These are phyloP conservation scores for Lactifluus echinatus DNA, from an alignment of 768 basidiomycete genomes.

Conservation along the genomic window DNA sequence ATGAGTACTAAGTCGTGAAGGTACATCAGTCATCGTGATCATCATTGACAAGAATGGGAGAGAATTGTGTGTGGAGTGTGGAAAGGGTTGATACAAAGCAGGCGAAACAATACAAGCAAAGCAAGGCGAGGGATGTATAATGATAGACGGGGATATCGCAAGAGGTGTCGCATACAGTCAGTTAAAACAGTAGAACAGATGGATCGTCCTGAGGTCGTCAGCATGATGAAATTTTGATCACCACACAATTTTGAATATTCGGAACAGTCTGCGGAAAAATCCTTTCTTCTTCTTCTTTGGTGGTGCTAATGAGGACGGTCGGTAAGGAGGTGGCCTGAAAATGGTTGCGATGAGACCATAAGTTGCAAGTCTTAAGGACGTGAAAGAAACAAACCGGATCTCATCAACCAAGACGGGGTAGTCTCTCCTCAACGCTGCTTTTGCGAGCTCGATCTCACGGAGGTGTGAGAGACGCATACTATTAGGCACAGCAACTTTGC, in stretches of 20 bases:
- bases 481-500: slow-evolving; percentile 16
- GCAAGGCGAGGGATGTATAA: slow-evolving; percentile 10
- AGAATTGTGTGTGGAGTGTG: not conserved
- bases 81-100: slow-evolving; percentile 6
- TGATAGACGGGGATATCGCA: slow-evolving; percentile 5
- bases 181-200: not conserved
- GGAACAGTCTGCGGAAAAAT: slow-evolving; percentile 19
- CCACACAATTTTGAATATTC: slow-evolving; percentile 18
- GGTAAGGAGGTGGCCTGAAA: slow-evolving; percentile 9
- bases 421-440: slow-evolving; percentile 18
- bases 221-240: slow-evolving; percentile 1
- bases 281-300: slow-evolving; percentile 20
- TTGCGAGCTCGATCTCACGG: slow-evolving; percentile 16
- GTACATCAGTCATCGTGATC: not conserved
- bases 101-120: slow-evolving; percentile 12
- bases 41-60: slow-evolving; percentile 1
- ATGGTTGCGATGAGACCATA: not conserved
- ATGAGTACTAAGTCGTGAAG: not conserved
- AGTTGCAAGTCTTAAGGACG: not conserved
- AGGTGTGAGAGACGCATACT: slow-evolving; percentile 11
- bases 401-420: slow-evolving; percentile 18
- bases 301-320: not conserved
- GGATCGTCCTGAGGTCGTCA: not conserved
- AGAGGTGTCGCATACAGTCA: slow-evolving; percentile 4
- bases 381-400: slow-evolving; percentile 3